Evolutionary conservation across 306 rosid species (phyloP).

Genomic region (Chamaecrista fasciculata): DNA sequence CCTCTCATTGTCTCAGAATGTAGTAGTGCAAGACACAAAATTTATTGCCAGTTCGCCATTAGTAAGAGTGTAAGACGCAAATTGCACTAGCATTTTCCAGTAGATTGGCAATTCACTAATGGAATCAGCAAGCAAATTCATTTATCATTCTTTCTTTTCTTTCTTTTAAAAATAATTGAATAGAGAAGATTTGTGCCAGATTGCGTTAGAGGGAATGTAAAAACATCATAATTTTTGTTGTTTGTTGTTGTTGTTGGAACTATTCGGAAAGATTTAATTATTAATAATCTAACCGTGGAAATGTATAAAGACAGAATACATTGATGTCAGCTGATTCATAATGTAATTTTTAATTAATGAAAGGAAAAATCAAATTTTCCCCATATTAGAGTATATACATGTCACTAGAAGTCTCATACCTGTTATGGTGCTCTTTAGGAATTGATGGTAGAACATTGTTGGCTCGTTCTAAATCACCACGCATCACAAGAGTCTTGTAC

Average conservation of each 20-base stretch:
- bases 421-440: conserved; percentile 78
- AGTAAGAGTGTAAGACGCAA: conserved; percentile 9
- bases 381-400: not conserved
- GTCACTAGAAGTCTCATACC: not conserved
- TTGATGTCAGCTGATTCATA: too few species aligned
- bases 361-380: not conserved
- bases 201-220: not conserved
- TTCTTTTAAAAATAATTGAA: not conserved
- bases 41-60: too few species aligned
- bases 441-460: conserved; percentile 81
- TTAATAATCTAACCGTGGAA: too few species aligned
- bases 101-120: conserved; percentile 10
- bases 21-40: too few species aligned
- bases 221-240: not conserved
- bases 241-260: too few species aligned
- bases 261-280: too few species aligned
- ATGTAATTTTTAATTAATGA: not conserved
- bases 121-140: conserved; percentile 16
- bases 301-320: too few species aligned
- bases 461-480: conserved; percentile 94
- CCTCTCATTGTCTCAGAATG: not conserved
- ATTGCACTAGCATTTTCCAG: not conserved
- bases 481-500: conserved; percentile 99
- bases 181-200: not conserved
- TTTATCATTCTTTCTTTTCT: too few species aligned